Evolutionary conservation across 2,329 filamentous ascomycete genomes (phyloP).

Genomic region (Phialophora verrucosa): DNA sequence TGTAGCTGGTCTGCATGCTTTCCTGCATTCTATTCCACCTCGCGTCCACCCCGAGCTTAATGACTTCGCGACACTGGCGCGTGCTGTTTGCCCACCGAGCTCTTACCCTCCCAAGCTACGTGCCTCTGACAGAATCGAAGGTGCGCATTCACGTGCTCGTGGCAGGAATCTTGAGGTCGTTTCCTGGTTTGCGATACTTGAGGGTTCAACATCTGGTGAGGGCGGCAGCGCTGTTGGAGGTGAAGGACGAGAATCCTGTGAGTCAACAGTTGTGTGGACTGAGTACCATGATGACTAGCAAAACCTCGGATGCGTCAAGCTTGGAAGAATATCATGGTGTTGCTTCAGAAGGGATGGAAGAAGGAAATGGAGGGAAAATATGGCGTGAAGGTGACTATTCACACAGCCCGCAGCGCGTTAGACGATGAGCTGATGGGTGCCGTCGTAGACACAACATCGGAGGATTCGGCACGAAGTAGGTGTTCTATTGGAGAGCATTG

Average conservation of each 20-base stretch:
- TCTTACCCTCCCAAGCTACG: constrained; percentile 2
- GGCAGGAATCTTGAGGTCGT: not conserved
- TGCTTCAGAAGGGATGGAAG: not conserved
- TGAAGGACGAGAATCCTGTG: not conserved
- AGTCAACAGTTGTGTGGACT: not conserved
- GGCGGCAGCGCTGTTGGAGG: not conserved
- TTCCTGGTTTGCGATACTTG: not conserved
- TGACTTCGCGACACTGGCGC: not conserved
- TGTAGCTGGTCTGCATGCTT: not conserved
- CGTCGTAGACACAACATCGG: not conserved
- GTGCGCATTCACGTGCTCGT: constrained; percentile 1
- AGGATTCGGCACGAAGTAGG: not conserved
- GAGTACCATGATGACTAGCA: not conserved
- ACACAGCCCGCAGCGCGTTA: not conserved
- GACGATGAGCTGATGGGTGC: constrained; percentile 1
- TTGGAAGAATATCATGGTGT: not conserved
- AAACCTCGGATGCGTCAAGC: not conserved
- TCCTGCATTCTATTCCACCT: constrained; percentile 2
- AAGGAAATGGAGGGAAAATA: not conserved
- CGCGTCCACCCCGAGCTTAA: not conserved
- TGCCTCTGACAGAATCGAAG: not conserved
- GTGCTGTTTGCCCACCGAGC: not conserved
- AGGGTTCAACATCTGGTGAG: not conserved
- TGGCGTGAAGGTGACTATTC: not conserved
- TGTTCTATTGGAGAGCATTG: not conserved